phyloP scores from a whole-genome alignment of 176 grass and related monocot genomes.

The Cenchrus fungigraminus region DNA sequence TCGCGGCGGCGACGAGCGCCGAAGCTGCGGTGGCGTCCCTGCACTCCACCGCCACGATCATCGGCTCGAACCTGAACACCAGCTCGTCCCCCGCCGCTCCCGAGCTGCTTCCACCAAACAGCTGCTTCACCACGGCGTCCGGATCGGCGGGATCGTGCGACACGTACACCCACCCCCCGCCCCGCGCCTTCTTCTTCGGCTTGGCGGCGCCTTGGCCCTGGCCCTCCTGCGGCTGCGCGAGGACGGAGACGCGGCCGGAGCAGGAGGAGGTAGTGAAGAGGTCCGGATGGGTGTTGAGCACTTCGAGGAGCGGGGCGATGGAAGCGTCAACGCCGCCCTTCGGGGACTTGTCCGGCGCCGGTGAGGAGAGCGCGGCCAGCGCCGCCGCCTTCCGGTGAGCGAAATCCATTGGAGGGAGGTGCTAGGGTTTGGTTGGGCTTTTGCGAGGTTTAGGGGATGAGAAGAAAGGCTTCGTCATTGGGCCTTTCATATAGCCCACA shows the following conservation, averaged over 20 bases:
- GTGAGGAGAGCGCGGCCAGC: conserved; percentile 60
- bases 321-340: conserved; percentile 82
- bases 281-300: conserved; percentile 64
- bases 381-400: conserved; percentile 68
- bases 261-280: conserved; percentile 97
- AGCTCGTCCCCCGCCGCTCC: conserved; percentile 55
- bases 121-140: conserved; percentile 56
- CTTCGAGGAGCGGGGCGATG: conserved; percentile 66
- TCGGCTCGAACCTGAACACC: conserved; percentile 91
- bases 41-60: conserved; percentile 92
- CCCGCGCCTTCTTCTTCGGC: conserved; percentile 83
- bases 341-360: conserved; percentile 86
- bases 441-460: conserved; percentile 28
- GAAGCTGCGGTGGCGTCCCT: conserved; percentile 57
- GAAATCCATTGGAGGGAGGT: conserved; percentile 62
- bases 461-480: not conserved
- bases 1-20: conserved; percentile 62
- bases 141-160: conserved; percentile 78
- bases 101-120: conserved; percentile 47
- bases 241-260: conserved; percentile 91
- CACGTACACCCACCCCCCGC: conserved; percentile 81
- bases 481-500: not conserved
- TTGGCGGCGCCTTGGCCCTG: conserved; percentile 10
- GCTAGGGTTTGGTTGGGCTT: conserved; percentile 51
- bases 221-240: conserved; percentile 55